Percentiles rank a stretch among this genome's conserved stretches.
These are phyloP conservation scores for Trametes versicolor DNA, from an alignment of 1,284 basidiomycete genomes.

Conservation along the genomic window DNA sequence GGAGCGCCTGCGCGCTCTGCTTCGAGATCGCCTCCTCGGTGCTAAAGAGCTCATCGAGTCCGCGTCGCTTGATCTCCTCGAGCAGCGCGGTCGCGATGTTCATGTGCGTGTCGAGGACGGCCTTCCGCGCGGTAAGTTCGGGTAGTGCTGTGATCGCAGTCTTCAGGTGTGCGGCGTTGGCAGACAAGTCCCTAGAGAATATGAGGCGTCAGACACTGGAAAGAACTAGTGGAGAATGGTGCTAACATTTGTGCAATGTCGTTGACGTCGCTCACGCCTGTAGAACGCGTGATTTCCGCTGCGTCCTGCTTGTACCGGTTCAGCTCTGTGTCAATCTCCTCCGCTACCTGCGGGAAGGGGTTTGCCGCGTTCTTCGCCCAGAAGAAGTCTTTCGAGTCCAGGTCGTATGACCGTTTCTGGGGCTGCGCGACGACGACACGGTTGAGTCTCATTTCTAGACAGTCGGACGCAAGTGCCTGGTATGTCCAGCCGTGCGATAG, in stretches of 20 bases:
- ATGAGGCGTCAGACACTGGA: slow-evolving; percentile 2
- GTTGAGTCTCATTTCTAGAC: slow-evolving; percentile 97
- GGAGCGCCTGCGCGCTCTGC: slow-evolving; percentile 84
- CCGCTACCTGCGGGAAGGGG: slow-evolving; percentile 98
- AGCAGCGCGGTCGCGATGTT: slow-evolving; percentile 97
- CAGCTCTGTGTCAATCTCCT: slow-evolving; percentile 95
- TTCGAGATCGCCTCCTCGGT: slow-evolving; percentile 92
- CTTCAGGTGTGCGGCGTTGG: slow-evolving; percentile 95
- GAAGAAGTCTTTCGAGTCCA: slow-evolving; percentile 99
- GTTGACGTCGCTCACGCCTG: slow-evolving; percentile 95
- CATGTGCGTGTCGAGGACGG: slow-evolving; percentile 98
- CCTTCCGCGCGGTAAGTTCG: slow-evolving; percentile 95
- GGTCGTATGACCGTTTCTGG: slow-evolving; percentile 92
- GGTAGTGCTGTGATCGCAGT: slow-evolving; percentile 99
- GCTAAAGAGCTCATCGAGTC: slow-evolving; percentile 96
- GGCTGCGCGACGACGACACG: slow-evolving; percentile 84
- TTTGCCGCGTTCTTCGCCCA: slow-evolving; percentile 97
- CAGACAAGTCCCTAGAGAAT: slow-evolving; percentile 83
- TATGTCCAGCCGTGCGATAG: slow-evolving; percentile 99
- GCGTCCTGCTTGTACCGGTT: slow-evolving; percentile 97
- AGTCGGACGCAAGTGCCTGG: slow-evolving; percentile 97
- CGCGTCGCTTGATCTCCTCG: slow-evolving; percentile 95
- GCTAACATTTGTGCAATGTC: slow-evolving; percentile 93
- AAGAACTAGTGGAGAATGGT: slow-evolving; percentile 2
- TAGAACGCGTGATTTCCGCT: slow-evolving; percentile 95